Conservation (phyloP, 2,329 filamentous ascomycete genomes). For the Biscogniauxia mediterranea region DNA sequence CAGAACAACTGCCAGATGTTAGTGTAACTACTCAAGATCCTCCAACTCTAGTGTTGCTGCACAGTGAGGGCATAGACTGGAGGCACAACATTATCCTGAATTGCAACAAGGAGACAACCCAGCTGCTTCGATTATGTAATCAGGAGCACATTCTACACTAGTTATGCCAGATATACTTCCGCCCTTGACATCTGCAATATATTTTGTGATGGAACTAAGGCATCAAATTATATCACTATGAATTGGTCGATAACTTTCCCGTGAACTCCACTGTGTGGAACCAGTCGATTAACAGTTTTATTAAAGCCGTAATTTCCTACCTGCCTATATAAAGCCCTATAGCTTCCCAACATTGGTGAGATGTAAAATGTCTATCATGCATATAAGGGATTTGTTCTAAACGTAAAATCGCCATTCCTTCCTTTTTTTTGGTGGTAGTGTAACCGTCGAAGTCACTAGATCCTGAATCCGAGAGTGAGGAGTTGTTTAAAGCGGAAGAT, state of each 20-base stretch:
- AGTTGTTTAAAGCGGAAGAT: neutral
- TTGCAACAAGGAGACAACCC: too few species aligned
- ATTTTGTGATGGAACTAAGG: neutral
- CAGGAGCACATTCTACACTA: too few species aligned
- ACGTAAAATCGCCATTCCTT: neutral
- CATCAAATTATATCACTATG: neutral
- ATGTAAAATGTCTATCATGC: neutral
- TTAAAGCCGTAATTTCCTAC: neutral
- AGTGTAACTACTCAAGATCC: neutral
- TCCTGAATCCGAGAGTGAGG: neutral
- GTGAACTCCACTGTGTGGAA: neutral
- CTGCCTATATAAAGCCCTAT: neutral
- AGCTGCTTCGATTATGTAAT: too few species aligned
- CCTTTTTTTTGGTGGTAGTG: neutral
- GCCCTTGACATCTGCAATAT: neutral
- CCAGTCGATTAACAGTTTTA: neutral
- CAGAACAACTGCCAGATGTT: too few species aligned
- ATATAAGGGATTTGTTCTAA: neutral
- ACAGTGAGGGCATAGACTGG: neutral
- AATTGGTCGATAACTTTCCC: neutral
- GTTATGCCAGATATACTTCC: neutral
- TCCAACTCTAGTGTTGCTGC: neutral
- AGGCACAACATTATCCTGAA: neutral
- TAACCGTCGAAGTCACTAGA: neutral
- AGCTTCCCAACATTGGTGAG: neutral